Conservation (phyloP, 169 alveolate genomes). For the Cryptosporidium parvum region DNA sequence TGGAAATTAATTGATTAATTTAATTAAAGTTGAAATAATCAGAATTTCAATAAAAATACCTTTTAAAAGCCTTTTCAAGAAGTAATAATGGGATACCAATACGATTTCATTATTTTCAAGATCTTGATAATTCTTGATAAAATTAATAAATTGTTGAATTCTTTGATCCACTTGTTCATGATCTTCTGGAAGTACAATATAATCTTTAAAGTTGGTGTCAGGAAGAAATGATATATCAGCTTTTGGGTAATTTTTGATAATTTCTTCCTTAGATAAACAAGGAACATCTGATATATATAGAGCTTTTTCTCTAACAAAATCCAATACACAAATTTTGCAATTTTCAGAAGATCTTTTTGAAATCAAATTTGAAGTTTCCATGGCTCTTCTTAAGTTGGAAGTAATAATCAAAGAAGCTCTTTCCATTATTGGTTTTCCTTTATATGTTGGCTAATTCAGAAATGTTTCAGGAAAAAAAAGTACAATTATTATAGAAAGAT, state of each 20-base stretch:
- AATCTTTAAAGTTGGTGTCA: slow-evolving; percentile 11
- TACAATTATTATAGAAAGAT: neutral
- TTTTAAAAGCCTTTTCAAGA: slow-evolving; percentile 47
- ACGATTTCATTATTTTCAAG: slow-evolving; percentile 36
- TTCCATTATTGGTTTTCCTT: slow-evolving; percentile 54
- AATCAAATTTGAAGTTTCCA: slow-evolving; percentile 51
- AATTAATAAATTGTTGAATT: slow-evolving; percentile 28
- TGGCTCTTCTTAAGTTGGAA: slow-evolving; percentile 46
- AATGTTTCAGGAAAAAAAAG: neutral
- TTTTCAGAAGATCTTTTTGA: slow-evolving; percentile 44
- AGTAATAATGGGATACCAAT: slow-evolving; percentile 61
- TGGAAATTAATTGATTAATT: neutral
- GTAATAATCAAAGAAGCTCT: slow-evolving; percentile 39
- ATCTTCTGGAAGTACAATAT: slow-evolving; percentile 48
- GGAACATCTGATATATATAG: slow-evolving; percentile 32
- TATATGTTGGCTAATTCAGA: slow-evolving; percentile 36
- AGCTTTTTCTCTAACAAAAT: slow-evolving; percentile 59
- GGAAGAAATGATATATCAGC: slow-evolving; percentile 40
- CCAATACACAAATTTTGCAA: slow-evolving; percentile 46
- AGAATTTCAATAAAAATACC: slow-evolving; percentile 3
- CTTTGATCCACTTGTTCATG: slow-evolving; percentile 47
- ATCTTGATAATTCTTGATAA: slow-evolving; percentile 21
- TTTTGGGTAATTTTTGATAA: slow-evolving; percentile 23
- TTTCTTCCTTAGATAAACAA: slow-evolving; percentile 1
- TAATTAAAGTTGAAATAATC: neutral